Percentiles rank a stretch among this genome's conserved stretches.
These are phyloP conservation scores for Botrytis squamosa DNA, from an alignment of 2,329 filamentous ascomycete species.

Conservation along the genomic window DNA sequence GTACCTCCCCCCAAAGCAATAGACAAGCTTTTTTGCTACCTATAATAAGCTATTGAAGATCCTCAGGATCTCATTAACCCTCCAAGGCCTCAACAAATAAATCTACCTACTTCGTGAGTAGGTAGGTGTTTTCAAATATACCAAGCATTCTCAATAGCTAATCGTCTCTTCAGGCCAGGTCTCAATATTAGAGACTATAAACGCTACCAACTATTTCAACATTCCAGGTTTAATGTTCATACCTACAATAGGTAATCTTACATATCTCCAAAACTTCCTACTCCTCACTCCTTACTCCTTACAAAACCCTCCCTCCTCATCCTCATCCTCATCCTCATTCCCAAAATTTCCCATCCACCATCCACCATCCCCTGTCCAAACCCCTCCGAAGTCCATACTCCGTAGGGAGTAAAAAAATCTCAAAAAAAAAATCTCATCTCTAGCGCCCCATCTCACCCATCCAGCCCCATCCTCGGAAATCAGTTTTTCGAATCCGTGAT, in stretches of 20 bases:
- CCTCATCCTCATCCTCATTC: too few species aligned
- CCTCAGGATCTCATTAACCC: not conserved
- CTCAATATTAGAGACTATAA: not conserved
- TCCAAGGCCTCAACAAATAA: not conserved
- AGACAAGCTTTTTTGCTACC: not conserved
- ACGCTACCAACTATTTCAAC: not conserved
- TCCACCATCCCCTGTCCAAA: not conserved
- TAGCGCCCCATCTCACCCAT: not conserved
- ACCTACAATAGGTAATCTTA: not conserved
- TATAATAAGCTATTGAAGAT: not conserved
- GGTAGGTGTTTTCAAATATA: not conserved
- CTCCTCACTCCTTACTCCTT: not conserved
- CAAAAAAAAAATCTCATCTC: not conserved
- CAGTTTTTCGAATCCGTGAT: not conserved
- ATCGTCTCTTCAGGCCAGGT: not conserved
- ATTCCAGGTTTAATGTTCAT: not conserved
- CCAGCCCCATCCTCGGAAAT: not conserved
- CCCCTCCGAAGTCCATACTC: too few species aligned
- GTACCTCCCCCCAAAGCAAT: not conserved
- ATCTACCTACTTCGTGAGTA: not conserved
- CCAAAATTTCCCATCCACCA: not conserved
- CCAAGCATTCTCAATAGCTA: not conserved
- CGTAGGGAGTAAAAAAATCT: not conserved
- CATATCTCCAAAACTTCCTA: not conserved
- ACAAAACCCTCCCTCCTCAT: not conserved